Percentiles rank a stretch among this genome's conserved stretches.
phyloP scores from a whole-genome alignment of 164 flowering plant species.

The Cinnamomum chago region DNA sequence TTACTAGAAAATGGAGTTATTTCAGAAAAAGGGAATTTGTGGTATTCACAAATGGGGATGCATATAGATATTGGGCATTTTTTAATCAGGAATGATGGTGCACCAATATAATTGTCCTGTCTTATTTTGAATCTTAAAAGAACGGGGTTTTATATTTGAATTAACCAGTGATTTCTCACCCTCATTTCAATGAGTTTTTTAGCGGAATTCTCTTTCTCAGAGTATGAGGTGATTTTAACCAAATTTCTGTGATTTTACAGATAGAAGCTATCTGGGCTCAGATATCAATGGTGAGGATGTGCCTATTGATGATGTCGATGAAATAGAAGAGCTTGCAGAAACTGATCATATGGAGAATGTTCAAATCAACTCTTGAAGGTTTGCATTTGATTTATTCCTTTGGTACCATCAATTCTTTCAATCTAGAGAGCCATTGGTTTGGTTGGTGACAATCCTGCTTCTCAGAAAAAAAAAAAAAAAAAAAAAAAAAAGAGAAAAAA shows the following conservation, averaged over 20 bases:
- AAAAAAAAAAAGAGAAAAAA: too few species aligned
- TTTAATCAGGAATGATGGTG: too few species aligned
- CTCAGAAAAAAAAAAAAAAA: too few species aligned
- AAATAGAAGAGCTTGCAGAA: conserved; percentile 35
- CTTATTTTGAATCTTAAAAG: too few species aligned
- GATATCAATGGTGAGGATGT: conserved; percentile 40
- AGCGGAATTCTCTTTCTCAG: neutral
- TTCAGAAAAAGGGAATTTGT: too few species aligned
- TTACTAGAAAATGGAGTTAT: too few species aligned
- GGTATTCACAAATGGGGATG: too few species aligned
- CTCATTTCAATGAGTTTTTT: neutral
- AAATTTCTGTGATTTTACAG: conserved; percentile 11
- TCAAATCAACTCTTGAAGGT: neutral
- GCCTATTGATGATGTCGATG: conserved; percentile 67
- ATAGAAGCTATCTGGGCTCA: conserved; percentile 23
- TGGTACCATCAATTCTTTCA: neutral
- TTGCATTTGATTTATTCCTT: neutral
- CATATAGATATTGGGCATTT: too few species aligned
- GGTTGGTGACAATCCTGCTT: too few species aligned
- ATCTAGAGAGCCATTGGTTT: neutral
- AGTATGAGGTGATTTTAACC: neutral
- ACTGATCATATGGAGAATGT: conserved; percentile 14
- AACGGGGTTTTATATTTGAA: too few species aligned
- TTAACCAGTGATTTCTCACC: neutral
- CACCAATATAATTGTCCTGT: too few species aligned